A percentile compares a stretch with the other conserved stretches of the same genome.
These are phyloP conservation scores for Immersiella caudata DNA, from an alignment of 495 filamentous ascomycete genomes.

Conservation along the genomic window DNA sequence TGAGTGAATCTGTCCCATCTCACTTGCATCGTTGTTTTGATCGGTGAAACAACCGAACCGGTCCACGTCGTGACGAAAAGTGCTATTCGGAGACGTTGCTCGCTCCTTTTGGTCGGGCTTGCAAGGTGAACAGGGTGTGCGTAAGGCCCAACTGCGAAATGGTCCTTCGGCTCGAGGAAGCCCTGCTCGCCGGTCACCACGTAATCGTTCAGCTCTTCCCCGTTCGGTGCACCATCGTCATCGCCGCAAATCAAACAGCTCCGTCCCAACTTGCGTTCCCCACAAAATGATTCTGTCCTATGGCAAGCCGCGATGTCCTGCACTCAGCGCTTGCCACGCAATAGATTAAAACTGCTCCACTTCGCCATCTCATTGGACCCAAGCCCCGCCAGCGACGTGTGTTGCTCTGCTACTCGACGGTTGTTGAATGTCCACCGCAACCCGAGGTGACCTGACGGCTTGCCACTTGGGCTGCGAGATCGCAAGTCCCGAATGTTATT, in stretches of 20 bases:
- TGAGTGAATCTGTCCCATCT: not conserved
- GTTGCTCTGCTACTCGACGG: constrained; percentile 18
- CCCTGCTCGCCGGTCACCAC: constrained; percentile 3
- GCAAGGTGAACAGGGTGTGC: constrained; percentile 7
- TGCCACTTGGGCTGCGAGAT: constrained; percentile 28
- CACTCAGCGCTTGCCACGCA: constrained; percentile 18
- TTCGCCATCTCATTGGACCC: not conserved
- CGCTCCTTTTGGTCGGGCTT: not conserved
- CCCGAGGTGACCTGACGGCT: constrained; percentile 18
- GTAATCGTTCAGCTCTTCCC: constrained; percentile 7
- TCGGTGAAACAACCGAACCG: constrained; percentile 2
- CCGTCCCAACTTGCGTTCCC: not conserved
- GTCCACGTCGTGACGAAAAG: constrained; percentile 18
- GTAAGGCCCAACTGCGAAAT: not conserved
- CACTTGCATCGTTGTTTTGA: not conserved
- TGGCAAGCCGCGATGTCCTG: not conserved
- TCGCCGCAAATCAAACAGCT: constrained; percentile 10
- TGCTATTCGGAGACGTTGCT: constrained; percentile 10
- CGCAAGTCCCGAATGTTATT: constrained; percentile 11
- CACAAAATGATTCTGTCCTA: constrained; percentile 12
- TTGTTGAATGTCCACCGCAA: constrained; percentile 1
- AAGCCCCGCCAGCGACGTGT: constrained; percentile 7
- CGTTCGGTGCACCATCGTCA: not conserved
- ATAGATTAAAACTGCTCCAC: constrained; percentile 11
- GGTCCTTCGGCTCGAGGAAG: not conserved